A percentile compares a stretch with the other conserved stretches of the same genome.
phyloP scores from a whole-genome alignment of 1,284 basidiomycete genomes.

The Austropuccinia psidii region DNA sequence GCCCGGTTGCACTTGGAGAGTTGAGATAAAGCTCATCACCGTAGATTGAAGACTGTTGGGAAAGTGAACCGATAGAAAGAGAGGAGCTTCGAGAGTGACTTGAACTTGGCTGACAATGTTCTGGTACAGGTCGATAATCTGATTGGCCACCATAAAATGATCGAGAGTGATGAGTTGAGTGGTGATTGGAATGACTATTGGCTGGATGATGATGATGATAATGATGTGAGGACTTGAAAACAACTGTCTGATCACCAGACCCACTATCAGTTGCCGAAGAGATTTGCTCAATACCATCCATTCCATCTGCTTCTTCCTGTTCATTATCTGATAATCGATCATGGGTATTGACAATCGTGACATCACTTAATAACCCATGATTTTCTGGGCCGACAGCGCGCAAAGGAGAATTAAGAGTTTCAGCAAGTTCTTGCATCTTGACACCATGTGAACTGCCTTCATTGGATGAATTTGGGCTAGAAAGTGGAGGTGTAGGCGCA shows the following conservation, averaged over 20 bases:
- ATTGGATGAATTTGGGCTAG: conserved; percentile 22
- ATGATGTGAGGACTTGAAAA: not conserved
- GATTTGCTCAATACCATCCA: conserved; percentile 7
- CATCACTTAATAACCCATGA: not conserved
- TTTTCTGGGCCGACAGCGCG: not conserved
- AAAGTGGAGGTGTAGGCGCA: conserved; percentile 17
- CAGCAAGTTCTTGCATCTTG: conserved; percentile 11
- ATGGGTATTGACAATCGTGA: not conserved
- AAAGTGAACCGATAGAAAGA: conserved; percentile 14
- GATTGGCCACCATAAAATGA: not conserved
- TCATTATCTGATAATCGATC: not conserved
- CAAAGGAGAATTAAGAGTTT: conserved; percentile 13
- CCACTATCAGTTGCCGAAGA: not conserved
- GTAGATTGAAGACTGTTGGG: conserved; percentile 27
- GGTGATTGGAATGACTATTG: not conserved
- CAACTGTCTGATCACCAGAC: conserved; percentile 1
- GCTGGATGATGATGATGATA: not conserved
- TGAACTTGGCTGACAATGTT: conserved; percentile 9
- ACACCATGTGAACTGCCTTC: conserved; percentile 15
- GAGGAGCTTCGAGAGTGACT: conserved; percentile 28
- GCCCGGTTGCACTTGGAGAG: not conserved
- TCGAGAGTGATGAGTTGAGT: not conserved
- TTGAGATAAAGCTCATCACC: conserved; percentile 10
- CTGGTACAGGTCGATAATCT: not conserved
- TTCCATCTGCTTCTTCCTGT: not conserved